Base-by-base conservation (phyloP, 2,329 filamentous ascomycete genomes). In the Fusarium sp. region DNA sequence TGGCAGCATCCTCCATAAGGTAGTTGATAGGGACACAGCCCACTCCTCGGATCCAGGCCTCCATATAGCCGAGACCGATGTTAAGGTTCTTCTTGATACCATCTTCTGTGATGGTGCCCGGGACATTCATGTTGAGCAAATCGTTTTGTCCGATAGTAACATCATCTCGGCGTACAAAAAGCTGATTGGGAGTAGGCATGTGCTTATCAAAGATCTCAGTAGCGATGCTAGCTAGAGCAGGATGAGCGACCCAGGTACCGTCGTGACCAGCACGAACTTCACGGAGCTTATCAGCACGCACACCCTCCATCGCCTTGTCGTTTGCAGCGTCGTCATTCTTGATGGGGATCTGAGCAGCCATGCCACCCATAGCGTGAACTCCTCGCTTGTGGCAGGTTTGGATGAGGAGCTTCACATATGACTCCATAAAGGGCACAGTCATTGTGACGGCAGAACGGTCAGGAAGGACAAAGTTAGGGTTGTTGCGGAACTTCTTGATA, bases 401-500 rank as follows among this genome's bases (percentile, higher is more conserved):
- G 84, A 99, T 98, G 73, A 99, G 89, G 43, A 98, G 90, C 83
- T 96, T 97, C 78, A 98, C 85, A 78, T 99, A 99, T 51, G 96
- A 90, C 75, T 98, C 89, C 96, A 99, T 98, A 84, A 99, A 99
- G 15, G 96, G 96, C 3, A 95, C 92, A 15, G 95, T 98, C 96
- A 99, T 98, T 75, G 96, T 99, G 59, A 99, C 94, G 66, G 89
- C 87, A 59, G 91, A 91, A 68, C 96, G 93, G 81, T 99, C 95
- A 29, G 96, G 96, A 22, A 99, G 91, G 61, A 98, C 90, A 79
- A 98, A 98, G 84, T 91, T 91, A 77, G 92, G 87, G 86, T 98
- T 96, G 78, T 97, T 90, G 80, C 96, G 93, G 92, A 98, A 97
- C 83, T 97, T 97, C 89, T 99, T 99, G 87, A 99, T 98, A 79